These are phyloP conservation scores for Aspergillus sp. DNA, from an alignment of 2,329 filamentous ascomycete species.

Conservation along the genomic window DNA sequence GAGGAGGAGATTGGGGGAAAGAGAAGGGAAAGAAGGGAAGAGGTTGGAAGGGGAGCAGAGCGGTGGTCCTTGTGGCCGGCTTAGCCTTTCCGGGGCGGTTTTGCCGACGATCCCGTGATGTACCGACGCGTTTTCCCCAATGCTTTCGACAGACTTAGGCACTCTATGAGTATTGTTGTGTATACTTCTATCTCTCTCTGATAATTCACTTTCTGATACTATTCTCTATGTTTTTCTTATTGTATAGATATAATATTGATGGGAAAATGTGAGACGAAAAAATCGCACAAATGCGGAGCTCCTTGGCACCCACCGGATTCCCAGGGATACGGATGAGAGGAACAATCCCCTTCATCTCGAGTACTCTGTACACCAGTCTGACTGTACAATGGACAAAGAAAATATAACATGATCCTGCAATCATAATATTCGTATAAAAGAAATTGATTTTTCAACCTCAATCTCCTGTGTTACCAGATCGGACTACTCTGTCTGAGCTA, in stretches of 20 bases:
- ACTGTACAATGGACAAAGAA: too few relatives aligned
- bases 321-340: slow-evolving; percentile 13
- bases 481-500: neutral
- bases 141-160: neutral
- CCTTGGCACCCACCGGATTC: slow-evolving; percentile 23
- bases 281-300: slow-evolving; percentile 24
- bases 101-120: slow-evolving; percentile 45
- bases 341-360: neutral
- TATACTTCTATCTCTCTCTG: neutral
- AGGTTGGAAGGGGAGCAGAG: slow-evolving; percentile 30
- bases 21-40: slow-evolving; percentile 33
- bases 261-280: slow-evolving; percentile 15
- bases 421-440: too few relatives aligned
- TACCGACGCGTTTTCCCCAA: slow-evolving; percentile 27
- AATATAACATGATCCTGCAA: too few relatives aligned
- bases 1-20: slow-evolving; percentile 26
- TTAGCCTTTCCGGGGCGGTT: slow-evolving; percentile 44
- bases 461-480: too few relatives aligned
- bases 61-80: slow-evolving; percentile 31
- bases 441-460: too few relatives aligned
- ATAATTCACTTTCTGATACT: neutral
- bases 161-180: neutral
- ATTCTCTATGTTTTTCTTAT: neutral
- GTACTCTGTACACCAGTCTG: too few relatives aligned
- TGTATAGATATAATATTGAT: neutral